phyloP scores from a whole-genome alignment of 106 monocot genomes.

The Amphibolis antarctica region DNA sequence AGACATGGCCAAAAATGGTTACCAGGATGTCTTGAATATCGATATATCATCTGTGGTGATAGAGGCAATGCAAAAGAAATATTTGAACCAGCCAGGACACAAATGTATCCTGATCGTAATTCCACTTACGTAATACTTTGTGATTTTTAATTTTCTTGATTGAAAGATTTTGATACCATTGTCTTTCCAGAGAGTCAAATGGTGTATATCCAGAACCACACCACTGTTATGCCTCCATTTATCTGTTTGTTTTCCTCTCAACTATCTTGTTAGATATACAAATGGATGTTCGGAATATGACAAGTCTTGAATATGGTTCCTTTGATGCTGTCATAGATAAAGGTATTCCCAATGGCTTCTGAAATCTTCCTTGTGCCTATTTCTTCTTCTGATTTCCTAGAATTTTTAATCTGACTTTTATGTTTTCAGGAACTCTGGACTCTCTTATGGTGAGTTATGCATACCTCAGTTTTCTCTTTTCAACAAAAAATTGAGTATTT shows the following conservation, averaged over 20 bases:
- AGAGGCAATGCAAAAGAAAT: slow-evolving; percentile 76
- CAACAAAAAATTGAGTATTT: slow-evolving; percentile 11
- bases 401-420: slow-evolving; percentile 2
- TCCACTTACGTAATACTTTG: not conserved
- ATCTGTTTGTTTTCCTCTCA: not conserved
- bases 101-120: slow-evolving; percentile 52
- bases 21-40: slow-evolving; percentile 63
- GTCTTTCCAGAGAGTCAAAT: too few species aligned
- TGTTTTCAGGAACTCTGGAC: slow-evolving; percentile 81
- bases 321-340: slow-evolving; percentile 94
- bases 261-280: slow-evolving; percentile 32
- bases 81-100: slow-evolving; percentile 36
- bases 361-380: not conserved
- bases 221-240: slow-evolving; percentile 1
- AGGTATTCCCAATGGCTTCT: slow-evolving; percentile 26
- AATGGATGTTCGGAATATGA: slow-evolving; percentile 90
- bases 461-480: slow-evolving; percentile 9
- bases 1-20: slow-evolving; percentile 68
- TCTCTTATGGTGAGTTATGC: slow-evolving; percentile 84
- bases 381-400: not conserved
- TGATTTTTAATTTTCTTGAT: too few species aligned
- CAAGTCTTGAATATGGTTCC: slow-evolving; percentile 43
- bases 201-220: too few species aligned
- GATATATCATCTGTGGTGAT: slow-evolving; percentile 93
- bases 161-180: too few species aligned